phyloP scores from a whole-genome alignment of 495 filamentous ascomycete genomes.

The Stereocaulon alpinum region DNA sequence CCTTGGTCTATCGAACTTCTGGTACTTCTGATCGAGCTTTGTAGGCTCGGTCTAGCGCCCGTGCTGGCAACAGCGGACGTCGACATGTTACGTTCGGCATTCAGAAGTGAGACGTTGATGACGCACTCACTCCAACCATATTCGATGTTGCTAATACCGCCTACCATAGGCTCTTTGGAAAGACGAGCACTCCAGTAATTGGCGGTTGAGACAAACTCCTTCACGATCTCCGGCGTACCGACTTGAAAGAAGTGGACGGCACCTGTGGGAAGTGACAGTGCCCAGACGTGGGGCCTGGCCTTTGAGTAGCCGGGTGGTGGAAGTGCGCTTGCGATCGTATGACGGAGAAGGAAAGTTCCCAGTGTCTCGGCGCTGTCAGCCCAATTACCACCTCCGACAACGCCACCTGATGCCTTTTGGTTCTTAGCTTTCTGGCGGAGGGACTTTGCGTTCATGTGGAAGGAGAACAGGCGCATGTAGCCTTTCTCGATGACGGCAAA shows the following conservation, averaged over 20 bases:
- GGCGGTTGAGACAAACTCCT: constrained; percentile 85
- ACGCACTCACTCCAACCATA: constrained; percentile 93
- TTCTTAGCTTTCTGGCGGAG: constrained; percentile 58
- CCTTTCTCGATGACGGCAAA: constrained; percentile 98
- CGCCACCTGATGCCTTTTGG: constrained; percentile 41
- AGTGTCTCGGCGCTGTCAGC: constrained; percentile 85
- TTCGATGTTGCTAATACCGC: constrained; percentile 92
- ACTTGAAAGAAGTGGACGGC: constrained; percentile 97
- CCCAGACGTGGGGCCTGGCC: constrained; percentile 85
- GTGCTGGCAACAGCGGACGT: constrained; percentile 30
- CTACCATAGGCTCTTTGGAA: constrained; percentile 83
- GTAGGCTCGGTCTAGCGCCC: constrained; percentile 49
- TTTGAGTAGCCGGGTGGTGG: constrained; percentile 91
- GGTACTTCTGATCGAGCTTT: constrained; percentile 51
- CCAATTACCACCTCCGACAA: constrained; percentile 94
- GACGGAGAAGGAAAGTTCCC: constrained; percentile 76
- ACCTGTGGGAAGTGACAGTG: constrained; percentile 80
- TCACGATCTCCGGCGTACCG: constrained; percentile 87
- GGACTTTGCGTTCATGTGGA: constrained; percentile 62
- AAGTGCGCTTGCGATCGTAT: constrained; percentile 83
- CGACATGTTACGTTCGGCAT: constrained; percentile 37
- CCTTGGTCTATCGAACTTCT: constrained; percentile 63
- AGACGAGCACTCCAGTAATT: constrained; percentile 97
- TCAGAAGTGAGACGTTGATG: constrained; percentile 62
- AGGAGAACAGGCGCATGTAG: constrained; percentile 91